phyloP scores from a whole-genome alignment of 2,329 filamentous ascomycete species.

The Emmonsia crescens region DNA sequence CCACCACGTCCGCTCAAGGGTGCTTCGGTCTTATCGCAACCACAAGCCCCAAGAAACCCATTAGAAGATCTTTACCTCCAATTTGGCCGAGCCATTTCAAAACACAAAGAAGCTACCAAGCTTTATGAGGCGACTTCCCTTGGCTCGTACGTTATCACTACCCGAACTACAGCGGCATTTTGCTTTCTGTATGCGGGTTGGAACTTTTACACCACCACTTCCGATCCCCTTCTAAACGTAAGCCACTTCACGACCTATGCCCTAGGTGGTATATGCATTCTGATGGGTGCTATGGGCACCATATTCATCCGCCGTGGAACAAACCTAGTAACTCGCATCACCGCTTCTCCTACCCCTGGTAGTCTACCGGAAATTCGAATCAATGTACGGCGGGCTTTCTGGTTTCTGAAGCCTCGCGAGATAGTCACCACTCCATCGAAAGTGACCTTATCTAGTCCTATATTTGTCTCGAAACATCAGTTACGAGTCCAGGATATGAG shows the following conservation, averaged over 20 bases:
- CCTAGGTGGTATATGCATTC: slow-evolving; percentile 48
- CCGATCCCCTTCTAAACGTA: slow-evolving; percentile 42
- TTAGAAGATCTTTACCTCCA: slow-evolving; percentile 7
- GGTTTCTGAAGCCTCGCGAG: slow-evolving; percentile 28
- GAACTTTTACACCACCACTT: slow-evolving; percentile 42
- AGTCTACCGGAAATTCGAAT: slow-evolving; percentile 24
- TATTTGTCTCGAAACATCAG: slow-evolving; percentile 19
- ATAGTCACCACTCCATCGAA: slow-evolving; percentile 20
- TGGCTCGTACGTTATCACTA: slow-evolving; percentile 50
- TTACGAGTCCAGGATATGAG: slow-evolving; percentile 12
- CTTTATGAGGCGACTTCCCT: slow-evolving; percentile 58
- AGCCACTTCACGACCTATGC: slow-evolving; percentile 47
- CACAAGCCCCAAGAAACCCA: background rate
- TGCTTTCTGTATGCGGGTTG: slow-evolving; percentile 43
- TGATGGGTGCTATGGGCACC: slow-evolving; percentile 50
- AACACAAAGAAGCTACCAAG: slow-evolving; percentile 45
- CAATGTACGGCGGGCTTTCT: slow-evolving; percentile 25
- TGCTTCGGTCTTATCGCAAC: background rate
- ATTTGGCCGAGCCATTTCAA: slow-evolving; percentile 36
- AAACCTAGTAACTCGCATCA: slow-evolving; percentile 49
- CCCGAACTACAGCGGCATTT: slow-evolving; percentile 46
- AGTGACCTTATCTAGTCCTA: slow-evolving; percentile 24
- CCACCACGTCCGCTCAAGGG: too few relatives aligned
- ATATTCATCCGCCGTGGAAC: slow-evolving; percentile 49
- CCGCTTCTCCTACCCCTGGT: slow-evolving; percentile 35